These are phyloP conservation scores for Chlorella vulgaris DNA, from an alignment of 139 green algal species.

Conservation along the genomic window DNA sequence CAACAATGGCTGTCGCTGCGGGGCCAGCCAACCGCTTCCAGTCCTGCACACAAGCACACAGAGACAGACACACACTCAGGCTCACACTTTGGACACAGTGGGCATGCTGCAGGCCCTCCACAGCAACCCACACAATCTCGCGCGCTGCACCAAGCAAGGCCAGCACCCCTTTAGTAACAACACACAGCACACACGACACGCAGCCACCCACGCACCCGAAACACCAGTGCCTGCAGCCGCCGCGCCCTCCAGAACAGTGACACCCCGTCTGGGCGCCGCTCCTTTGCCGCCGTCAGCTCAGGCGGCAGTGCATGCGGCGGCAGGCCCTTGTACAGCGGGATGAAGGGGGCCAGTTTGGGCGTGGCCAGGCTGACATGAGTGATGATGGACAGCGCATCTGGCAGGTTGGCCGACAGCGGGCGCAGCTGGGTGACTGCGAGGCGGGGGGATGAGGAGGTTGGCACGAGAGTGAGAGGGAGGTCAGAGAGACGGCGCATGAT, in stretches of 20 bases:
- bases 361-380: not conserved
- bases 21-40: not conserved
- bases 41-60: too few species aligned
- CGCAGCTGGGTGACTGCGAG: slow-evolving; percentile 15
- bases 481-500: too few species aligned
- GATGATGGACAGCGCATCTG: slow-evolving; percentile 11
- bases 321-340: slow-evolving; percentile 34
- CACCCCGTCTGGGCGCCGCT: not conserved
- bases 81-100: not conserved
- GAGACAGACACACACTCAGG: too few species aligned
- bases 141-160: too few species aligned
- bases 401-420: not conserved
- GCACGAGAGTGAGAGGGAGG: too few species aligned
- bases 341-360: slow-evolving; percentile 22
- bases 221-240: slow-evolving; percentile 31
- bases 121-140: not conserved
- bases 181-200: not conserved
- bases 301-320: not conserved
- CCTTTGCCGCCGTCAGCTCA: slow-evolving; percentile 3
- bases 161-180: not conserved
- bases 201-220: slow-evolving; percentile 4
- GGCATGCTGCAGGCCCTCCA: not conserved
- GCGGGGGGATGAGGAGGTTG: not conserved
- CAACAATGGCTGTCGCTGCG: not conserved
- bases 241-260: slow-evolving; percentile 27